Percentiles rank a stretch among this genome's conserved stretches.
These are phyloP conservation scores for Aristolochia fimbriata DNA, from an alignment of 164 flowering plant genomes.

Conservation along the genomic window DNA sequence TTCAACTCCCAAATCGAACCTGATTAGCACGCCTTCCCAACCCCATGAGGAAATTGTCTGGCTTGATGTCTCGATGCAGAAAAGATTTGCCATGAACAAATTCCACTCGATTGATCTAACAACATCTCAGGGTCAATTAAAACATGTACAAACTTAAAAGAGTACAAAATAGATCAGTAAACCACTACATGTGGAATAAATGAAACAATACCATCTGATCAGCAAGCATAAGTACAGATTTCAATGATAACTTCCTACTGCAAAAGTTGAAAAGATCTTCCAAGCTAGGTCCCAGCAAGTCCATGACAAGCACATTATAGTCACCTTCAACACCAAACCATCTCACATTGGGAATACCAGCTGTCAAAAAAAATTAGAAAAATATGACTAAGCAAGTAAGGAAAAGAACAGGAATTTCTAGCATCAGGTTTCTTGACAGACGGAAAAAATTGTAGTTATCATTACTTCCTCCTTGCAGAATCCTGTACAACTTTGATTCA, in stretches of 20 bases:
- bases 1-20: constrained; percentile 21
- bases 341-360: constrained; percentile 84
- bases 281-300: constrained; percentile 87
- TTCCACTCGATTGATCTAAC: constrained; percentile 78
- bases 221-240: constrained; percentile 90
- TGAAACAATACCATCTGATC: constrained; percentile 67
- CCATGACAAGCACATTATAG: constrained; percentile 87
- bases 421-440: too few species aligned
- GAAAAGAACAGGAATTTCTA: not conserved
- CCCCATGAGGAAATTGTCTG: constrained; percentile 93
- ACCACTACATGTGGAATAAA: not conserved
- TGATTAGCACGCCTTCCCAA: constrained; percentile 85
- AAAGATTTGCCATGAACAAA: constrained; percentile 73
- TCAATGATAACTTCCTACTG: constrained; percentile 73
- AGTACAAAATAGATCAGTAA: not conserved
- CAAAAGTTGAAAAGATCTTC: constrained; percentile 94
- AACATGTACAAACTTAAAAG: not conserved
- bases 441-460: not conserved
- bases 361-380: constrained; percentile 26
- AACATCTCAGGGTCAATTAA: not conserved
- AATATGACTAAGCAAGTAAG: not conserved
- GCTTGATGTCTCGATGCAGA: constrained; percentile 82
- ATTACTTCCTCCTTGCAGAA: constrained; percentile 92
- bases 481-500: constrained; percentile 79
- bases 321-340: constrained; percentile 97